A percentile compares a stretch with the other conserved stretches of the same genome.
These are phyloP conservation scores for Themeda triandra DNA, from an alignment of 176 grass and related monocot species.

Conservation along the genomic window DNA sequence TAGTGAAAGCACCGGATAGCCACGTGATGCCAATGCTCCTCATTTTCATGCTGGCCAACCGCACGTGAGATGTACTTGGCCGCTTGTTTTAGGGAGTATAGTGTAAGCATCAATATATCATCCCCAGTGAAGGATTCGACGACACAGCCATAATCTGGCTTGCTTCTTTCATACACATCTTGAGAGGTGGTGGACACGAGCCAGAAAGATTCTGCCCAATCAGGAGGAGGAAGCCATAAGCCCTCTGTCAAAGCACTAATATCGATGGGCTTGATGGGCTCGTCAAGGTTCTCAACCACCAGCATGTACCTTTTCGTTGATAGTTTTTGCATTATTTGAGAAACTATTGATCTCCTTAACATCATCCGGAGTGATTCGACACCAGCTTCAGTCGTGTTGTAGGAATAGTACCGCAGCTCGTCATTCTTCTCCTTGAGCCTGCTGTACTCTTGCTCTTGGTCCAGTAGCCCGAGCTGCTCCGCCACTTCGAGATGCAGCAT, in stretches of 20 bases:
- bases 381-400: too few species aligned
- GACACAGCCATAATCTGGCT: accelerated
- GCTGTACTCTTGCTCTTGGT: not conserved
- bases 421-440: not conserved
- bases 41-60: not conserved
- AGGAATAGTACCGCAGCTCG: not conserved
- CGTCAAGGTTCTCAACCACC: not conserved
- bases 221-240: not conserved
- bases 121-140: accelerated
- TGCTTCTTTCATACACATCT: not conserved
- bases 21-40: not conserved
- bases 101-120: not conserved
- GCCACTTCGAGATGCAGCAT: not conserved
- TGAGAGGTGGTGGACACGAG: not conserved
- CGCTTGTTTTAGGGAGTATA: not conserved
- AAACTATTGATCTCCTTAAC: not conserved
- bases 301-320: not conserved
- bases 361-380: too few species aligned
- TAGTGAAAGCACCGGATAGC: conserved; percentile 2
- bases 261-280: not conserved
- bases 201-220: accelerated
- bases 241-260: accelerated
- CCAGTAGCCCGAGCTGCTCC: not conserved
- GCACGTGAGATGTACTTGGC: not conserved
- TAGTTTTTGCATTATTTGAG: not conserved